phyloP scores from a whole-genome alignment of 106 monocot species.

The Platanthera zijinensis region DNA sequence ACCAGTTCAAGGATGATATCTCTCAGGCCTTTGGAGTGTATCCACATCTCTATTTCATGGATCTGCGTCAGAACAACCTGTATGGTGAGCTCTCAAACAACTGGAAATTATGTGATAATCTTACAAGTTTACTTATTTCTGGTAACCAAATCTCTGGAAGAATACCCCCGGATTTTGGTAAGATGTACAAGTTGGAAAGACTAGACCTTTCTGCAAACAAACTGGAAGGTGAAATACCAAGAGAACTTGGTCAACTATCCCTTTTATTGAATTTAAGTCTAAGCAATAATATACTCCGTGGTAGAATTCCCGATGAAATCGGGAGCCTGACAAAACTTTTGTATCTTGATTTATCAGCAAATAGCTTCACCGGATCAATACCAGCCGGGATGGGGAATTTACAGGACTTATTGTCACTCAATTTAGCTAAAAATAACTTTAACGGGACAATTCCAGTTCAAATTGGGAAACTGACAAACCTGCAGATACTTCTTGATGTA shows the following conservation, averaged over 20 bases:
- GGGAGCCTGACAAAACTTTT: slow-evolving; percentile 1
- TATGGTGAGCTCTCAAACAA: slow-evolving; percentile 13
- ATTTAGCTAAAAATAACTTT: slow-evolving; percentile 11
- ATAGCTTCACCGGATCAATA: slow-evolving; percentile 9
- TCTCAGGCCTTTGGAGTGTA: slow-evolving; percentile 12
- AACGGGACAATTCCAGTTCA: slow-evolving; percentile 18
- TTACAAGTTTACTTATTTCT: slow-evolving; percentile 12
- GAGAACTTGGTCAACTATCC: neutral
- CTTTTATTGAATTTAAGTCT: slow-evolving; percentile 9
- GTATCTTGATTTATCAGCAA: slow-evolving; percentile 16
- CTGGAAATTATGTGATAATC: slow-evolving; percentile 13
- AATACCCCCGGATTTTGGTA: slow-evolving; percentile 19
- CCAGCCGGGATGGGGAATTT: slow-evolving; percentile 9
- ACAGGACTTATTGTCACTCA: neutral
- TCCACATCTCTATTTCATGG: neutral
- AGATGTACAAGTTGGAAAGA: neutral
- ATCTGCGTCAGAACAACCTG: slow-evolving; percentile 8
- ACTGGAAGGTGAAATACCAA: slow-evolving; percentile 10
- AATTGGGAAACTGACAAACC: slow-evolving; percentile 17
- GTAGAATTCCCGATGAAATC: slow-evolving; percentile 9
- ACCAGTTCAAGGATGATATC: slow-evolving; percentile 4
- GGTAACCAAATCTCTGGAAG: slow-evolving; percentile 16
- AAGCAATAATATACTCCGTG: slow-evolving; percentile 15
- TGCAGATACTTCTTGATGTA: slow-evolving; percentile 20
- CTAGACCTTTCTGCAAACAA: slow-evolving; percentile 24